Conservation (phyloP, 371 early-diverging fungal genomes). For the Coemansia sp. region DNA sequence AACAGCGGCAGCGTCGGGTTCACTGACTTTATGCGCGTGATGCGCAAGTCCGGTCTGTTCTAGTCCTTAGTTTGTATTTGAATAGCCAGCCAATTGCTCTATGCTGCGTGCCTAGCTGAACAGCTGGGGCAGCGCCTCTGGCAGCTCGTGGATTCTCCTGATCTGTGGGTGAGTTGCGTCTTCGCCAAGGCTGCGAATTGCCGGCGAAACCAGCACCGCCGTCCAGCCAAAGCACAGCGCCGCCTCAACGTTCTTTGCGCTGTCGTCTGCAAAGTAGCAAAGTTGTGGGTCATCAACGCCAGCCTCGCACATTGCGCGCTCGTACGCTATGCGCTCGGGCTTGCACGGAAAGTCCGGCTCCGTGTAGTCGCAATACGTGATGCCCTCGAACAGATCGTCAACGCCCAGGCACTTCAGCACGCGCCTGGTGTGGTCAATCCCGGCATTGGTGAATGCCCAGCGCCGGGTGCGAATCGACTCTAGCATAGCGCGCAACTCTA, state of each 20-base stretch:
- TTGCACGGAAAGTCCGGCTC: slow-evolving; percentile 75
- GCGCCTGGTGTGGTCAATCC: slow-evolving; percentile 68
- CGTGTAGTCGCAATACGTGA: slow-evolving; percentile 77
- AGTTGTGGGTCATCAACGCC: slow-evolving; percentile 56
- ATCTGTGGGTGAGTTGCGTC: slow-evolving; percentile 51
- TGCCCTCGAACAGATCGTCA: slow-evolving; percentile 74
- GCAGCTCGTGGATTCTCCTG: slow-evolving; percentile 61
- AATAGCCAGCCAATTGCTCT: neutral
- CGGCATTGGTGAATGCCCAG: slow-evolving; percentile 89
- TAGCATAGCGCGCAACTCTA: slow-evolving; percentile 67
- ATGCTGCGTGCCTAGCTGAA: slow-evolving; percentile 24
- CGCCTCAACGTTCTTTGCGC: slow-evolving; percentile 64
- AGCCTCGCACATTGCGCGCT: slow-evolving; percentile 72
- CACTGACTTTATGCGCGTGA: slow-evolving; percentile 57
- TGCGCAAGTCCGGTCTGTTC: slow-evolving; percentile 57
- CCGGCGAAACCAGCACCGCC: slow-evolving; percentile 59
- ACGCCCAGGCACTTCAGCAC: slow-evolving; percentile 67
- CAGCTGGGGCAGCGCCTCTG: slow-evolving; percentile 60
- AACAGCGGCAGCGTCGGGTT: slow-evolving; percentile 58
- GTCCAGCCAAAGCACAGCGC: slow-evolving; percentile 73
- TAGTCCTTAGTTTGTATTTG: slow-evolving; percentile 6
- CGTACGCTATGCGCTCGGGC: slow-evolving; percentile 63
- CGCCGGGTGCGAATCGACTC: slow-evolving; percentile 57
- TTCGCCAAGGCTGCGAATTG: slow-evolving; percentile 29
- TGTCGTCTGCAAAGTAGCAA: slow-evolving; percentile 81